These are phyloP conservation scores for Sporothrix protearum DNA, from an alignment of 2,329 filamentous ascomycete species.

Conservation along the genomic window DNA sequence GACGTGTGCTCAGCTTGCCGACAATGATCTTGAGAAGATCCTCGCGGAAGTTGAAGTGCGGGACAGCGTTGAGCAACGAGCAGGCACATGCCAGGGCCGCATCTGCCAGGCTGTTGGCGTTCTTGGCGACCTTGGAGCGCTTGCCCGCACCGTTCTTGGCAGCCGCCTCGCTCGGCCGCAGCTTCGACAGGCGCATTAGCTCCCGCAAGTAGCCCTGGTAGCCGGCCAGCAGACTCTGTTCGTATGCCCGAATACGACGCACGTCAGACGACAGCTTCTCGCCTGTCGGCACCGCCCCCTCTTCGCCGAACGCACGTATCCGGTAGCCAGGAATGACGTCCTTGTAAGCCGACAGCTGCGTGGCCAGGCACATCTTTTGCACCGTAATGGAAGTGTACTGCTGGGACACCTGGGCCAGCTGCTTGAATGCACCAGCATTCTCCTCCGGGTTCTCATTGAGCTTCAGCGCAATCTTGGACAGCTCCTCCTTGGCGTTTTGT, in stretches of 20 bases:
- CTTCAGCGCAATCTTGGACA: conserved; percentile 74
- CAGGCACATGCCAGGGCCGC: conserved; percentile 85
- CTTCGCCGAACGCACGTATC: conserved; percentile 77
- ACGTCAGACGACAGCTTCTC: conserved; percentile 92
- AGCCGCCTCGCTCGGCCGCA: not conserved
- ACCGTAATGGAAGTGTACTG: conserved; percentile 67
- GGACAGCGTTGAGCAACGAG: conserved; percentile 72
- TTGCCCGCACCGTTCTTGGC: conserved; percentile 35
- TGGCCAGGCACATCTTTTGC: conserved; percentile 79
- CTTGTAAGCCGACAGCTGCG: conserved; percentile 87
- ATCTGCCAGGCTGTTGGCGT: conserved; percentile 51
- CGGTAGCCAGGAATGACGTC: conserved; percentile 95
- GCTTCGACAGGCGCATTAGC: conserved; percentile 65
- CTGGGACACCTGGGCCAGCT: conserved; percentile 68
- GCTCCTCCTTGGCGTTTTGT: conserved; percentile 81
- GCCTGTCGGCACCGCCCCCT: conserved; percentile 52
- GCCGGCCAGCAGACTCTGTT: conserved; percentile 78
- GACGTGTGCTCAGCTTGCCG: conserved; percentile 71
- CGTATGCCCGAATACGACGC: conserved; percentile 73
- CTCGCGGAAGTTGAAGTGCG: conserved; percentile 94
- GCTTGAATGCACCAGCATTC: conserved; percentile 74
- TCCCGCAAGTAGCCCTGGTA: conserved; percentile 83
- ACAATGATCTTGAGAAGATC: conserved; percentile 87
- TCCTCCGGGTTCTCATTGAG: conserved; percentile 94
- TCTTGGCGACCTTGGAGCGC: conserved; percentile 30